Evolutionary conservation across 306 rosid species (phyloP).

Genomic region (Mimosa pudica): DNA sequence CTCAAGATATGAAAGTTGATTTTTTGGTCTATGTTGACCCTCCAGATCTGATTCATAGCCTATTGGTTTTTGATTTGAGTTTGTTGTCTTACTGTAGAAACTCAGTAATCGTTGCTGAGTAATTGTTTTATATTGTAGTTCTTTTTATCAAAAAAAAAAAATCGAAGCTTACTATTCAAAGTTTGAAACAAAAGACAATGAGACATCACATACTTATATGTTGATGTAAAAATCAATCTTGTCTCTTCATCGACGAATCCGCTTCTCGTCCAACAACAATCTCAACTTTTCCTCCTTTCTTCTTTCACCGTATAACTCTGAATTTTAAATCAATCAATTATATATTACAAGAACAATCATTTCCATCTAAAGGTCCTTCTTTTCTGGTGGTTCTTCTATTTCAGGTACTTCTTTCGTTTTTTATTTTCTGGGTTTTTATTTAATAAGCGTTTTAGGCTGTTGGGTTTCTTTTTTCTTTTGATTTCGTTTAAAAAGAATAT

Average conservation of each 20-base stretch:
- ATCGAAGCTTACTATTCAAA: not conserved
- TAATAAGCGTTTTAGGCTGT: not conserved
- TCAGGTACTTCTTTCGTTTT: slow-evolving; percentile 10
- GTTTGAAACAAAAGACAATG: too few species aligned
- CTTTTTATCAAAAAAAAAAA: too few species aligned
- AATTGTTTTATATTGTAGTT: too few species aligned
- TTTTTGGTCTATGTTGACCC: too few species aligned
- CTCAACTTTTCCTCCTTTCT: not conserved
- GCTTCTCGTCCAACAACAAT: slow-evolving; percentile 9
- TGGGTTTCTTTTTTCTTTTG: not conserved
- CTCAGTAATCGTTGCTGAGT: too few species aligned
- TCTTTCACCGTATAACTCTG: not conserved
- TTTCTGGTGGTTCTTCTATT: not conserved
- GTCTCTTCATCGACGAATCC: slow-evolving; percentile 21
- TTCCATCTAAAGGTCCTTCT: slow-evolving; percentile 6
- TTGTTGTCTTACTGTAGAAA: too few species aligned
- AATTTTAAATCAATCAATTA: not conserved
- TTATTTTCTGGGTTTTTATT: not conserved
- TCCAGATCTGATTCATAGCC: too few species aligned
- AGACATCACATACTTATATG: too few species aligned
- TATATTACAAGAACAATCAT: not conserved
- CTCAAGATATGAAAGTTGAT: too few species aligned
- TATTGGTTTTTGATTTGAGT: too few species aligned
- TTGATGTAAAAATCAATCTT: not conserved
- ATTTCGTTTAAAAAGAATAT: too few species aligned